phyloP scores from a whole-genome alignment of 2,329 filamentous ascomycete genomes.

The Fusarium odoratissimum region DNA sequence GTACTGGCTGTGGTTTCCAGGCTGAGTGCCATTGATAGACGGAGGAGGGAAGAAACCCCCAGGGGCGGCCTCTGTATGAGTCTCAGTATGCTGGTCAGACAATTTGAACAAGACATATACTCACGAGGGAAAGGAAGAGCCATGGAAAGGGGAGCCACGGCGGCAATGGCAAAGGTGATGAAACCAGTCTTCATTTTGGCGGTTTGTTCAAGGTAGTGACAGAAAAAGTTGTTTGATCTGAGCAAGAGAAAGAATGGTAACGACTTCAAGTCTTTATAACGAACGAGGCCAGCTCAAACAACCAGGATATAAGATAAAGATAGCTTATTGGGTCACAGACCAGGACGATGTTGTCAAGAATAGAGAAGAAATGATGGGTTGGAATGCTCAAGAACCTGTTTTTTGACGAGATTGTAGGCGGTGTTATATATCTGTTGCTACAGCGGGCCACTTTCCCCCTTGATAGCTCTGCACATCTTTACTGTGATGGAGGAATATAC shows the following conservation, averaged over 20 bases:
- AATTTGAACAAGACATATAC: not conserved
- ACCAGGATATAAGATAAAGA: conserved; percentile 17
- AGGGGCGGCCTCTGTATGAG: conserved; percentile 2
- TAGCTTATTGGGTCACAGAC: conserved; percentile 32
- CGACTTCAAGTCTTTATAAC: conserved; percentile 19
- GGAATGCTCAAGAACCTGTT: conserved; percentile 7
- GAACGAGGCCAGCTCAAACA: conserved; percentile 28
- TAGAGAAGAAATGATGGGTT: conserved; percentile 18
- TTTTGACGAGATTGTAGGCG: conserved; percentile 1
- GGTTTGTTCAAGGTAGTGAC: not conserved
- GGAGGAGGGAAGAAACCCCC: conserved; percentile 7
- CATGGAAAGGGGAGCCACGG: conserved; percentile 28
- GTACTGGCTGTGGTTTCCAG: not conserved
- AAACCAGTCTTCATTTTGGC: conserved; percentile 44
- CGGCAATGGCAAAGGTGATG: conserved; percentile 34
- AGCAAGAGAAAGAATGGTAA: not conserved
- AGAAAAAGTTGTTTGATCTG: conserved; percentile 12
- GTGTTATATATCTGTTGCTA: conserved; percentile 24
- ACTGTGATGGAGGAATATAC: conserved; percentile 4
- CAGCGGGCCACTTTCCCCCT: not conserved
- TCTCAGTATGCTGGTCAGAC: not conserved
- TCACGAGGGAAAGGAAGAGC: conserved; percentile 35
- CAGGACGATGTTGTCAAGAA: conserved; percentile 19
- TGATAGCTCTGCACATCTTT: conserved; percentile 30
- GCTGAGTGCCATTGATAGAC: conserved; percentile 17